phyloP scores from a whole-genome alignment of 1,284 basidiomycete genomes.

The Cystobasidium sp. region DNA sequence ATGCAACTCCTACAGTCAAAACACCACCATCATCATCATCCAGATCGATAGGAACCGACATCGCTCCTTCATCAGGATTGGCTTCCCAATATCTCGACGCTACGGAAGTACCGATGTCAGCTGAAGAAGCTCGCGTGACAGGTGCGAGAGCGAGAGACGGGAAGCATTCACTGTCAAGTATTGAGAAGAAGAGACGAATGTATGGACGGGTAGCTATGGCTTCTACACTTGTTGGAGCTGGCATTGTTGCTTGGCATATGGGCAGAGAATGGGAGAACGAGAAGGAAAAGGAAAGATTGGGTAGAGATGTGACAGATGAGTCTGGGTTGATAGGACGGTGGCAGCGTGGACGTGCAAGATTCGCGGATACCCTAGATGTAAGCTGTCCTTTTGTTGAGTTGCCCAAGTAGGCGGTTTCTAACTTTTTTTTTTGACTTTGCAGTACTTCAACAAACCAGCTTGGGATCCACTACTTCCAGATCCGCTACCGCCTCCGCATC shows the following conservation, averaged over 20 bases:
- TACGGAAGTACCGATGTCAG: conserved; percentile 50
- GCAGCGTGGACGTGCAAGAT: conserved; percentile 48
- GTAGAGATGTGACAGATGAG: conserved; percentile 47
- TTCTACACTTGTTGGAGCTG: conserved; percentile 49
- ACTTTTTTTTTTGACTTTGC: conserved; percentile 20
- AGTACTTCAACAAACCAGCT: conserved; percentile 90
- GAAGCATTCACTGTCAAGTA: conserved; percentile 55
- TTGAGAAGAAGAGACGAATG: conserved; percentile 55
- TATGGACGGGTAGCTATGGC: conserved; percentile 49
- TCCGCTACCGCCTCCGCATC: conserved; percentile 78
- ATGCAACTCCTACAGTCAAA: not conserved
- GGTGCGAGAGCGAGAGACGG: conserved; percentile 55
- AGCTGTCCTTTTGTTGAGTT: conserved; percentile 19
- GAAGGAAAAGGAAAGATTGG: conserved; percentile 49
- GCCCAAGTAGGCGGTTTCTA: not conserved
- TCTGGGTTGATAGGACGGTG: conserved; percentile 31
- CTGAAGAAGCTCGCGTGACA: conserved; percentile 48
- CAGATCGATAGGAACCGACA: conserved; percentile 4
- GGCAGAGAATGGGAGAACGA: conserved; percentile 56
- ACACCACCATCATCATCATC: not conserved
- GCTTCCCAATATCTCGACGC: conserved; percentile 52
- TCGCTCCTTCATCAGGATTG: conserved; percentile 40
- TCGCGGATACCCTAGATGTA: conserved; percentile 53
- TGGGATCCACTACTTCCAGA: conserved; percentile 91
- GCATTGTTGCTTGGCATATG: conserved; percentile 52